These are phyloP conservation scores for Fonsecaea erecta DNA, from an alignment of 2,329 filamentous ascomycete species.

Conservation along the genomic window DNA sequence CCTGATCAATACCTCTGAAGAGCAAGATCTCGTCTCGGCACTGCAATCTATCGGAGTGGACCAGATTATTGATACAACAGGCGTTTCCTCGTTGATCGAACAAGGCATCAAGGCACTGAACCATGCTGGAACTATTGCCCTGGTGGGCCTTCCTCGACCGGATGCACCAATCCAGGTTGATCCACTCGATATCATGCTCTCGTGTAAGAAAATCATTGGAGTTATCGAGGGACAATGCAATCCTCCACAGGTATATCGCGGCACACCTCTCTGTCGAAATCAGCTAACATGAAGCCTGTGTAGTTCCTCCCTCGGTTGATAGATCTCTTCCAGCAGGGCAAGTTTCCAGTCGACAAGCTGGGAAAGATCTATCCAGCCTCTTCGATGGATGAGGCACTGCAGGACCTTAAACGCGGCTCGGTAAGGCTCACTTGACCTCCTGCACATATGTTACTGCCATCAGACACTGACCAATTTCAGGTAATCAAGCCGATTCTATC, in stretches of 20 bases:
- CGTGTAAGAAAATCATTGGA: constrained; percentile 13
- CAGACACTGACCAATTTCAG: too few relatives aligned
- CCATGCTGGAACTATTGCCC: constrained; percentile 13
- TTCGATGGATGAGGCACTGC: constrained; percentile 2
- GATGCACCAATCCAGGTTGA: constrained; percentile 2
- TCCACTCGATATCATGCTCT: too few relatives aligned
- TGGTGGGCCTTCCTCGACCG: constrained; percentile 10
- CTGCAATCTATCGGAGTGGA: constrained; percentile 24
- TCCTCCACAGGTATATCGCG: constrained; percentile 9
- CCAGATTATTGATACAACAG: constrained; percentile 28
- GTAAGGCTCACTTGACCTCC: too few relatives aligned
- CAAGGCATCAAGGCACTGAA: constrained; percentile 14
- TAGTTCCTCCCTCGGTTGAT: constrained; percentile 13
- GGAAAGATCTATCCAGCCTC: constrained; percentile 11
- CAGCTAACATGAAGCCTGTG: neutral
- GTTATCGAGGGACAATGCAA: neutral
- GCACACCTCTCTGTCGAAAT: neutral
- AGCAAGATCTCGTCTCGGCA: constrained; percentile 27
- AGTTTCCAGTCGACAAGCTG: constrained; percentile 6
- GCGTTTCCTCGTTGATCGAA: neutral
- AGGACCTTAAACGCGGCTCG: constrained; percentile 9
- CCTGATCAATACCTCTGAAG: constrained; percentile 32
- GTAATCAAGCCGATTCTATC: too few relatives aligned
- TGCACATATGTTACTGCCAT: too few relatives aligned
- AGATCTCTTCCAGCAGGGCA: neutral